Conservation (phyloP, 139 green algal species). For the Coccomyxa sp. region DNA sequence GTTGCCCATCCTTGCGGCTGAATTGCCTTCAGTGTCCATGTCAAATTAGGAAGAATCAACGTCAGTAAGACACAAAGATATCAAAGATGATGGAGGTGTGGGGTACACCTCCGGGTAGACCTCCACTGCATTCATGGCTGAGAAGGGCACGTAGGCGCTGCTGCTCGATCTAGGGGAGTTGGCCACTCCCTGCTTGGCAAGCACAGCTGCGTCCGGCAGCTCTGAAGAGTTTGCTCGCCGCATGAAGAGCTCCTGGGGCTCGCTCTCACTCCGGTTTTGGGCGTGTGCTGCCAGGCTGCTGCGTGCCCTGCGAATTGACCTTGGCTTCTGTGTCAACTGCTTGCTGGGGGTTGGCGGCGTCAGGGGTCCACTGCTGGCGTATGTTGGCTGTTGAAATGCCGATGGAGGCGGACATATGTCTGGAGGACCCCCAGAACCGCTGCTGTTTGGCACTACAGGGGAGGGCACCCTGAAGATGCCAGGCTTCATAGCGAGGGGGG, state of each 20-base stretch:
- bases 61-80: no score
- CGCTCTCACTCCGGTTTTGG: not conserved
- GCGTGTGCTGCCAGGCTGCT: not conserved
- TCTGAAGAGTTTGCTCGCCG: not conserved
- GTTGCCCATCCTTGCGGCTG: no score
- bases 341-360: not conserved
- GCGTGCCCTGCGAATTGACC: not conserved
- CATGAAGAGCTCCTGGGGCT: not conserved
- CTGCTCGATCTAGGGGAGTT: not conserved
- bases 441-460: not conserved
- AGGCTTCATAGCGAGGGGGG: no score
- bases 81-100: no score
- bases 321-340: not conserved
- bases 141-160: not conserved
- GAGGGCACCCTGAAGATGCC: no score
- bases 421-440: not conserved
- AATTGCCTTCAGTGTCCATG: no score
- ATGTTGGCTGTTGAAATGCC: not conserved
- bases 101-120: not conserved
- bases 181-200: not conserved
- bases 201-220: not conserved
- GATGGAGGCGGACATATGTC: not conserved
- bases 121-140: not conserved
- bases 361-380: not conserved
- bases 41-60: no score